phyloP scores from a whole-genome alignment of 2,329 filamentous ascomycete species.

The Apiospora marii region DNA sequence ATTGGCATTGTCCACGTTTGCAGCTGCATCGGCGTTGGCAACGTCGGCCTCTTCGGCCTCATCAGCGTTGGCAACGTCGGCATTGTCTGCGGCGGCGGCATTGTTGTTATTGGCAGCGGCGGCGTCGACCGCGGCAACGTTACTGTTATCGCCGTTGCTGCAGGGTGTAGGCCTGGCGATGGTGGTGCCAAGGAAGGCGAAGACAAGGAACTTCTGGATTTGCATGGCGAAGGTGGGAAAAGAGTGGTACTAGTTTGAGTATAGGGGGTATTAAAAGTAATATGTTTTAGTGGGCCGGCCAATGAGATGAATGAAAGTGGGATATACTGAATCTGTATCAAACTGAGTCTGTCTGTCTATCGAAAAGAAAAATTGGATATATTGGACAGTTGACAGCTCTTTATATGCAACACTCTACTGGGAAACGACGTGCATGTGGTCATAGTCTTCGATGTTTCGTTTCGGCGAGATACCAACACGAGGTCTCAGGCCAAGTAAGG shows the following conservation, averaged over 20 bases:
- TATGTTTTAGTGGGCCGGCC: background rate
- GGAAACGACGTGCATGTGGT: background rate
- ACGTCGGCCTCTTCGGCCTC: background rate
- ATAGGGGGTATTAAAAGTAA: background rate
- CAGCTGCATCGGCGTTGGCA: background rate
- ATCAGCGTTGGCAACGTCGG: background rate
- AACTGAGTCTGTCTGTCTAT: background rate
- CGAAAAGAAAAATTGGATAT: background rate
- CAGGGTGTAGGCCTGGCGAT: background rate
- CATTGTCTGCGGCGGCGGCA: background rate
- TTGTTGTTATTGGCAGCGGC: background rate
- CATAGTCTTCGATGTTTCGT: background rate
- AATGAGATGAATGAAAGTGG: background rate
- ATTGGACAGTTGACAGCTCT: background rate
- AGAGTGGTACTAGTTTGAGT: background rate
- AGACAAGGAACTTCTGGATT: background rate
- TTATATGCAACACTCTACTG: background rate
- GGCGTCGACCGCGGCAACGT: background rate
- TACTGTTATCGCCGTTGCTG: background rate
- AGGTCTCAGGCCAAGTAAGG: background rate
- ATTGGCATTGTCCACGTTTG: no score
- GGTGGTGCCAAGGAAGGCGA: slow-evolving; percentile 8
- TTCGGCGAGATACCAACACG: background rate
- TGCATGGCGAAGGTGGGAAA: background rate
- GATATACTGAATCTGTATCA: background rate